Base-by-base conservation (phyloP, 495 filamentous ascomycete genomes). In the Xylaria palmicola region DNA sequence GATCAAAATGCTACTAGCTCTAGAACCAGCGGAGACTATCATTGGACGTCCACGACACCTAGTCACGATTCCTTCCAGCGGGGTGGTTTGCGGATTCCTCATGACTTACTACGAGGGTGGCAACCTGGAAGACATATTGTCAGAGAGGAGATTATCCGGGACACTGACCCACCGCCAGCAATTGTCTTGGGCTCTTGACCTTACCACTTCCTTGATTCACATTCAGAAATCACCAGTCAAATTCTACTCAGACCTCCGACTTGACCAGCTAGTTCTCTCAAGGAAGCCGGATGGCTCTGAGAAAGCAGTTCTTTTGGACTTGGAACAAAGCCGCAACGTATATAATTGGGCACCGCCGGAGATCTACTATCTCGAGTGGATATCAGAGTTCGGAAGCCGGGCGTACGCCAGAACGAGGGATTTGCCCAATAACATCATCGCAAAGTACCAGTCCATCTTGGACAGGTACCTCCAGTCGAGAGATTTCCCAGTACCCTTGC, bases 171-270 rank as follows among this genome's bases (percentile, higher is more conserved):
- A 64, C 30, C 24, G 22, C 7, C 56, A 68, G 30, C 54, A 62
- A 17, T 58, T 75, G 27, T 58, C 64, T 0, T 76, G 73, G 72
- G 61, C 72, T 2, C 53, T 45, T 9, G 63, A 76, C 13, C 26
- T 76, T 17, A 67, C 71, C 1, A 22, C 53, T 20, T 72, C 69
- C 2, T 30, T 77, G 37, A 43, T 73, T 0, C 75, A 77, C 45
- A 64, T 77, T 53, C 67, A 70, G 24, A 17, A 22, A 3, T 64
- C 63, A 15, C 39, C 45, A 4, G 24, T 51, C 0, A 67, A 68
- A 0, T 77, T 75, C 59, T 77, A 75, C 36, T 70, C 74, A 15
- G 72, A 77, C 50, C 39, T 77, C 19, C 75, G 75, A 48, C 74
- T 68, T 0, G 72, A 75, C 62, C 75, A 76, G 54, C 62, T 77